Evolutionary conservation across 805 yeast species (phyloP), one percentile per base, ranked within the genome.

Genomic region (Wickerhamiella spandovensis): DNA sequence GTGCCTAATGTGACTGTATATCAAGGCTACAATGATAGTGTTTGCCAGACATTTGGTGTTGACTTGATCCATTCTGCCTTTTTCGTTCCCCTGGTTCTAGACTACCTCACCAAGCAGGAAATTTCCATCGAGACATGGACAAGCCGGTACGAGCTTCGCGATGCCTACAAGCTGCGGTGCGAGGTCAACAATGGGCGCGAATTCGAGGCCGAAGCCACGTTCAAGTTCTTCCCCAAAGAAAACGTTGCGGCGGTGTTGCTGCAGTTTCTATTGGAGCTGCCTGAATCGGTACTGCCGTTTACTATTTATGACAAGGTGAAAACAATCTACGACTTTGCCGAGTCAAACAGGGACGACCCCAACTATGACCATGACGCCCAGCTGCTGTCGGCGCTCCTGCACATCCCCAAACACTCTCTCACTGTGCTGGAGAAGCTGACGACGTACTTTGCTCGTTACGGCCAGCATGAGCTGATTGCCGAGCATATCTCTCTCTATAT

Each of bases 31-130:
- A 81, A 81, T 61, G 75, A 53, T 20, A 74, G 81, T 8, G 74
- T 75, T 50, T 70, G 77, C 41, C 92, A 85, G 65, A 80, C 83
- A 6, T 86, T 85, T 69, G 95, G 95, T 10, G 84, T 83, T 42
- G 88, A 80, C 52, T 65, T 86, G 35, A 76, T 73, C 38, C 73
- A 75, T 2, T 88, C 83, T 2, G 87, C 88, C 1, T 58, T 78
- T 23, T 65, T 84, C 15, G 67, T 84, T 0, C 78, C 81, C 22
- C 65, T 79, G 1, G 73, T 81, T 21, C 64, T 85, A 39, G 74
- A 77, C 15, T 78, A 79, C 61, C 65, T 79, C 13, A 32, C 38
- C 15, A 17, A 46, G 10, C 21, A 38, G 12, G 46, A 48, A 10
- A 42, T 48, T 22, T 54, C 51, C 5, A 18, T 52, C 10, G 35